phyloP scores from a whole-genome alignment of 164 flowering plant species.

The Brasenia schreberi region DNA sequence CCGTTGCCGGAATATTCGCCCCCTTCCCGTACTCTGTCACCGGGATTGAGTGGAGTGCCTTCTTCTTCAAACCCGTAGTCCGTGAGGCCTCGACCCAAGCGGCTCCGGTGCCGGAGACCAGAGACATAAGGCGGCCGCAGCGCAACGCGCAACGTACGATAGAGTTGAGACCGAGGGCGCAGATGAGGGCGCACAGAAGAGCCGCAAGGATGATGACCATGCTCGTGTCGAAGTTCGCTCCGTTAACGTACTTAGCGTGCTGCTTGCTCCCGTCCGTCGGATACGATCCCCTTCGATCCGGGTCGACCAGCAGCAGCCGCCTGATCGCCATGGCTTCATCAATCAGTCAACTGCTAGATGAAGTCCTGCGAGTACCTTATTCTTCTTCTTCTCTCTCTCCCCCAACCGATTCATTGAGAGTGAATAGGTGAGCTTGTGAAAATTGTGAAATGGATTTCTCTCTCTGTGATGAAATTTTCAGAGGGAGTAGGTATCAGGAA shows the following conservation, averaged over 20 bases:
- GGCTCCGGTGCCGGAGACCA: constrained; percentile 12
- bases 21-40: constrained; percentile 34
- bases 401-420: too few relatives aligned
- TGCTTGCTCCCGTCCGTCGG: too few relatives aligned
- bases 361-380: too few relatives aligned
- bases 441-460: too few relatives aligned
- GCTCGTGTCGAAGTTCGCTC: constrained; percentile 50
- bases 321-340: too few relatives aligned
- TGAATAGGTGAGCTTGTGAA: too few relatives aligned
- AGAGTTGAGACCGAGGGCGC: constrained; percentile 72
- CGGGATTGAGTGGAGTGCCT: constrained; percentile 48
- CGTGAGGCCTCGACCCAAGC: constrained; percentile 8
- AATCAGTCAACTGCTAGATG: too few relatives aligned
- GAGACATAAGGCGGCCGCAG: constrained; percentile 45
- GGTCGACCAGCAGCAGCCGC: too few relatives aligned
- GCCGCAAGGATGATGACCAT: constrained; percentile 75
- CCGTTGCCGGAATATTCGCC: constrained; percentile 38
- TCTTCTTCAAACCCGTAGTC: constrained; percentile 54
- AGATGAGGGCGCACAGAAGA: constrained; percentile 71
- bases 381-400: too few relatives aligned
- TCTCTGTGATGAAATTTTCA: too few relatives aligned
- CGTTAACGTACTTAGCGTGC: constrained; percentile 12
- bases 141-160: constrained; percentile 67
- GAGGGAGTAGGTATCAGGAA: too few relatives aligned
- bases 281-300: too few relatives aligned